phyloP scores from a whole-genome alignment of 2,329 filamentous ascomycete species.

The Beauveria sp. region DNA sequence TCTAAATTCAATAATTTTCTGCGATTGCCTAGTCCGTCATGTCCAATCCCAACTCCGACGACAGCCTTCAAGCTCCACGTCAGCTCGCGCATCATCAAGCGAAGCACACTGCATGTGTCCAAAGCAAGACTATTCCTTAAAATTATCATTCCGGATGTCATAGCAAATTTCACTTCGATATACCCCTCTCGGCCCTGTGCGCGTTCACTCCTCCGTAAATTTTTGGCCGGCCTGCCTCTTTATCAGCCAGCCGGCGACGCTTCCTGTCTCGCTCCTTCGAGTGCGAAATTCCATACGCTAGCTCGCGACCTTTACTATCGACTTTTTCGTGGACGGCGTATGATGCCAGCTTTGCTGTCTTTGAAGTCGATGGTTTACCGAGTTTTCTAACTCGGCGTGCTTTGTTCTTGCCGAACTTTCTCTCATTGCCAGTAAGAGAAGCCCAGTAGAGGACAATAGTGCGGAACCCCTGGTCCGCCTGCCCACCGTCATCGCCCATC shows the following conservation, averaged over 20 bases:
- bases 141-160: neutral
- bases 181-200: slow-evolving; percentile 15
- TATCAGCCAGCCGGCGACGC: neutral
- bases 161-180: neutral
- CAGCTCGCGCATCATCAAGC: neutral
- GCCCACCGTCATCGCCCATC: slow-evolving; percentile 11
- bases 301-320: neutral
- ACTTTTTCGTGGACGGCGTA: no score
- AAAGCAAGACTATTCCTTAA: neutral
- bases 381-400: no score
- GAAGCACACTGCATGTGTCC: neutral
- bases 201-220: slow-evolving; percentile 22
- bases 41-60: no score
- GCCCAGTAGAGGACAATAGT: slow-evolving; percentile 23
- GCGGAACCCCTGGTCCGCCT: slow-evolving; percentile 20
- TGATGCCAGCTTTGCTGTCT: no score
- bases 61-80: neutral
- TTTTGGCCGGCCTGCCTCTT: neutral
- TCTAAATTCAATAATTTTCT: neutral
- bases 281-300: neutral
- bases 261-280: neutral
- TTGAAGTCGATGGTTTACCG: no score
- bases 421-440: slow-evolving; percentile 14
- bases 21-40: neutral
- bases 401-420: slow-evolving; percentile 16